Conservation (phyloP, 768 basidiomycete species). For the Tylopilus rubrobrunneus region DNA sequence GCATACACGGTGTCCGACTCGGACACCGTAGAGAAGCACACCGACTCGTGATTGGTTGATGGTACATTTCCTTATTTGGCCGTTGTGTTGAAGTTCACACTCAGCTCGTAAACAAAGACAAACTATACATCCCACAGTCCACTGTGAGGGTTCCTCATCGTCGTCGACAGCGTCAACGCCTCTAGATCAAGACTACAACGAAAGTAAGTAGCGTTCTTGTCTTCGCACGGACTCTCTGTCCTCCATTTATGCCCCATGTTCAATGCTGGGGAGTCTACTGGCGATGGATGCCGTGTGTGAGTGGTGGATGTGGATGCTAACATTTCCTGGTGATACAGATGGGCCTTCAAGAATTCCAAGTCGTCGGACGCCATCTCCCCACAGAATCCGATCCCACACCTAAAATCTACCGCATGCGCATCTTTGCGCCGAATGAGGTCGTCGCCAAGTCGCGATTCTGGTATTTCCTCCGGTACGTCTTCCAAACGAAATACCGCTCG, state of each 20-base stretch:
- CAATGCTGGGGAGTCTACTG: background rate
- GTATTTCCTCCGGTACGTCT: constrained; percentile 89
- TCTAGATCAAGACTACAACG: constrained; percentile 18
- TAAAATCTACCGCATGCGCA: constrained; percentile 99
- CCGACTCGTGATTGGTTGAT: background rate
- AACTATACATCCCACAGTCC: background rate
- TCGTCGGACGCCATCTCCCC: constrained; percentile 96
- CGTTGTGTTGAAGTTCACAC: background rate
- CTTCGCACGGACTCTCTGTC: background rate
- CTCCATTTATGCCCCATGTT: background rate
- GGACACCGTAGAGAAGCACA: too few species aligned
- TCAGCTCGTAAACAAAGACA: background rate
- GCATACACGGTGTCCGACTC: too few species aligned
- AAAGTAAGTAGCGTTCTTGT: constrained; percentile 27
- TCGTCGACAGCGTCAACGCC: constrained; percentile 27
- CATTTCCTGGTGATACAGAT: constrained; percentile 41
- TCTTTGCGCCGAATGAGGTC: constrained; percentile 97
- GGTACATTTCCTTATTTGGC: background rate
- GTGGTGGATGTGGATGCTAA: constrained; percentile 22
- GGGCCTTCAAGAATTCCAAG: constrained; percentile 89
- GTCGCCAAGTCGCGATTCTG: constrained; percentile 99
- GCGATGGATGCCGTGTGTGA: constrained; percentile 30
- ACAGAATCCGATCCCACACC: constrained; percentile 90
- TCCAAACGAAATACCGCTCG: background rate
- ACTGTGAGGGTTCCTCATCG: constrained; percentile 12